These are phyloP conservation scores for Krasilnikovozyma curviuscula DNA, from an alignment of 768 basidiomycete genomes.

Conservation along the genomic window DNA sequence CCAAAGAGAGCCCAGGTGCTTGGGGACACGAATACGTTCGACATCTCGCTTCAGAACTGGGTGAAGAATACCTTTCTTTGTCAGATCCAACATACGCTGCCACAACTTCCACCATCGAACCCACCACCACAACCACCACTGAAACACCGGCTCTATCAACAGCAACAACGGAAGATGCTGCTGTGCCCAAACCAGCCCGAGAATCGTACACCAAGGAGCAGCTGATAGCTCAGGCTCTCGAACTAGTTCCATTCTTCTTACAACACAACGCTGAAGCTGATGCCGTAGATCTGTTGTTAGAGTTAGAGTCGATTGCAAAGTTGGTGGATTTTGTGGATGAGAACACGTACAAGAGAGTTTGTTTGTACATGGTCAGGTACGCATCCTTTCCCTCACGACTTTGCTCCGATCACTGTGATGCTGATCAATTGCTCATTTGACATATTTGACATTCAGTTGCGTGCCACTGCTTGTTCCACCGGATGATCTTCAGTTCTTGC, in stretches of 20 bases:
- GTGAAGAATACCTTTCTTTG: conserved; percentile 55
- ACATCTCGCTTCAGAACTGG: conserved; percentile 86
- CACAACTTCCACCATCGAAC: neutral
- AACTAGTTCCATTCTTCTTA: conserved; percentile 76
- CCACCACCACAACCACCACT: neutral
- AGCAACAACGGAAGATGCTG: neutral
- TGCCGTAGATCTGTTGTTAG: conserved; percentile 85
- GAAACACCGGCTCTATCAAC: neutral
- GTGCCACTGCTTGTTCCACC: conserved; percentile 78
- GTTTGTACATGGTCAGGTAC: conserved; percentile 86
- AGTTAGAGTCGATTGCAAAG: conserved; percentile 69
- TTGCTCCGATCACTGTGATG: neutral
- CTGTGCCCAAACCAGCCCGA: conserved; percentile 1
- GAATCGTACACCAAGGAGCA: conserved; percentile 34
- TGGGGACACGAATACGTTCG: conserved; percentile 99
- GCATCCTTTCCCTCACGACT: conserved; percentile 17
- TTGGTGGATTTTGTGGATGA: conserved; percentile 62
- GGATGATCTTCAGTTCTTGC: conserved; percentile 75
- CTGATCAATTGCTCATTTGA: conserved; percentile 5
- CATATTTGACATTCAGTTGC: conserved; percentile 40
- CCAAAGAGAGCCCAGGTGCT: conserved; percentile 56
- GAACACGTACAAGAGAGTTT: conserved; percentile 73
- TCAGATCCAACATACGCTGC: conserved; percentile 19
- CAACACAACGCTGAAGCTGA: conserved; percentile 94
- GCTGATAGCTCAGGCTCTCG: conserved; percentile 51